phyloP scores from a whole-genome alignment of 768 basidiomycete species.

The Rhodosporidiobolus sp. region DNA sequence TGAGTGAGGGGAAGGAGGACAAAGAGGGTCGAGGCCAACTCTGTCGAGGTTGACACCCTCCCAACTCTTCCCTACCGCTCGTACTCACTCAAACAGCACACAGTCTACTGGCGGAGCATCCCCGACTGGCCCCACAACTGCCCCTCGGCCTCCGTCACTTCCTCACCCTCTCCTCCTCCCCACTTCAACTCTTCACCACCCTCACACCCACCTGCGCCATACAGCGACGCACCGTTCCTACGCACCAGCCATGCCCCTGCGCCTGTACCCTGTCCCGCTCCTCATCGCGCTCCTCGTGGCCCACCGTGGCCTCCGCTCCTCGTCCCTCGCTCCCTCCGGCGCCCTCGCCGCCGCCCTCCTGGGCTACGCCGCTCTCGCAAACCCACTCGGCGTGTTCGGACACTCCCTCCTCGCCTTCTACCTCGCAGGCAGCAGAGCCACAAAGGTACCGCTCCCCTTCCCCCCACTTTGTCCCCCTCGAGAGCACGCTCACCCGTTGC shows the following conservation, averaged over 20 bases:
- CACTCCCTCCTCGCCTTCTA: conserved; percentile 72
- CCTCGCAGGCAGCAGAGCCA: conserved; percentile 73
- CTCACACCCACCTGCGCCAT: neutral
- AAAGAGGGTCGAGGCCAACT: neutral
- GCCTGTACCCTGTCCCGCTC: conserved; percentile 46
- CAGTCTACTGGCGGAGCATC: no score
- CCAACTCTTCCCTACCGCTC: no score
- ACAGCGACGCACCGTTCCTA: no score
- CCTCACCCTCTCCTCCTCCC: neutral
- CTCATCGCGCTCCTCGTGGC: conserved; percentile 49
- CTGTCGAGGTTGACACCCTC: no score
- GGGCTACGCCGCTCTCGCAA: conserved; percentile 69
- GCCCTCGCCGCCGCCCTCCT: conserved; percentile 72
- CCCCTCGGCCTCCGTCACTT: neutral
- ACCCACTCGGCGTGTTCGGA: conserved; percentile 65
- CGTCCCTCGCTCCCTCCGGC: conserved; percentile 73
- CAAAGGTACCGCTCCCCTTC: conserved; percentile 60
- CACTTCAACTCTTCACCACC: neutral
- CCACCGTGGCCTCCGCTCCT: conserved; percentile 66
- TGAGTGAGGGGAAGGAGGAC: neutral
- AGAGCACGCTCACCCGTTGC: neutral
- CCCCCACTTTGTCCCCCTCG: neutral
- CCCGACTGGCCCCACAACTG: no score
- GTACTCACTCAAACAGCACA: neutral
- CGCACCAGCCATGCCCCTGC: neutral